Percentiles rank a stretch among this genome's conserved stretches.
phyloP scores from a whole-genome alignment of 2,329 filamentous ascomycete genomes.

The Hymenoscyphus linearis region DNA sequence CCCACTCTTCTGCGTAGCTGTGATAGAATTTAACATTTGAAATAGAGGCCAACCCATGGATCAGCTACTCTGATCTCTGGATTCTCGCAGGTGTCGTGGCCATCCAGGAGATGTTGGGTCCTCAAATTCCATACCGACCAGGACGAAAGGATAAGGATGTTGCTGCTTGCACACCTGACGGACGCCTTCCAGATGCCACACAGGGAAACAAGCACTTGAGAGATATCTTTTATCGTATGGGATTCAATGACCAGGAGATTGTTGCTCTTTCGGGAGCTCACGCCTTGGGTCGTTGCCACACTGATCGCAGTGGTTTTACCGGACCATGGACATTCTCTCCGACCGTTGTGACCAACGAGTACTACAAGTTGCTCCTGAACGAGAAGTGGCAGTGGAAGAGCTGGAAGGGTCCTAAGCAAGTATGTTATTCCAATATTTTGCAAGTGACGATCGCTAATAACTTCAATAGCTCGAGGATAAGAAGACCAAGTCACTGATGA shows the following conservation, averaged over 20 bases:
- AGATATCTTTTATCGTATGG: constrained; percentile 93
- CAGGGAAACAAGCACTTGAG: constrained; percentile 79
- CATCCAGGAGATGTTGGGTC: constrained; percentile 93
- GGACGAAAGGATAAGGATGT: constrained; percentile 77
- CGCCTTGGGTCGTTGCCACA: constrained; percentile 83
- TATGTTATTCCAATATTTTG: constrained; percentile 26
- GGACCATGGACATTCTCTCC: constrained; percentile 93
- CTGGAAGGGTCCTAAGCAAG: constrained; percentile 83
- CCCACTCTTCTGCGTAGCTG: background rate
- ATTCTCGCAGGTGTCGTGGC: constrained; percentile 80
- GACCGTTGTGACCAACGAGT: constrained; percentile 91
- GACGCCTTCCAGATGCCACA: constrained; percentile 77
- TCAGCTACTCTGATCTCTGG: constrained; percentile 94
- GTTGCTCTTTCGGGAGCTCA: constrained; percentile 84
- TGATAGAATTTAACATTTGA: constrained; percentile 16
- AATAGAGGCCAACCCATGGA: constrained; percentile 81
- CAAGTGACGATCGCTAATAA: constrained; percentile 1
- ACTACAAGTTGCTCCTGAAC: constrained; percentile 77
- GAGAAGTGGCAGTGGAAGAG: constrained; percentile 92
- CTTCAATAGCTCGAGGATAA: constrained; percentile 71
- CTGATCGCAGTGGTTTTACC: constrained; percentile 78
- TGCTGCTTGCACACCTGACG: constrained; percentile 85
- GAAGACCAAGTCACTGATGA: constrained; percentile 85
- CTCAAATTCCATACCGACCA: constrained; percentile 79
- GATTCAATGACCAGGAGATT: constrained; percentile 95